Evolutionary conservation across 768 basidiomycete genomes (phyloP).

Genomic region (Dictyophora rubrovolvata): DNA sequence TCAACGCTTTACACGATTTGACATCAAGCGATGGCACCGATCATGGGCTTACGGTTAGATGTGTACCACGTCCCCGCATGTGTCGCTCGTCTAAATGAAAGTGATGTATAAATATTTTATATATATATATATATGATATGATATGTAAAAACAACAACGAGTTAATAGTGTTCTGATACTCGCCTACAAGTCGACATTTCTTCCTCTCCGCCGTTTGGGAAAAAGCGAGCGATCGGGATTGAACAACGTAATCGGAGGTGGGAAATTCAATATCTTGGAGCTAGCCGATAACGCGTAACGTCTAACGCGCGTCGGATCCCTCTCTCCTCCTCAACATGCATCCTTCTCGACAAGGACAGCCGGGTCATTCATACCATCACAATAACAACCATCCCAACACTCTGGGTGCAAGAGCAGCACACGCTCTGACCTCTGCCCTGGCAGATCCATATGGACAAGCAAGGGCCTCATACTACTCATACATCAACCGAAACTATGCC

Average conservation of each 20-base stretch:
- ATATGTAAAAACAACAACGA: background rate
- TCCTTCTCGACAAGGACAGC: conserved; percentile 1
- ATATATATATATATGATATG: background rate
- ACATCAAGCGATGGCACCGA: conserved; percentile 10
- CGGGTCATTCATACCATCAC: background rate
- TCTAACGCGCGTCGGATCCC: background rate
- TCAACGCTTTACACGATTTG: background rate
- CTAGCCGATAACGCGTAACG: background rate
- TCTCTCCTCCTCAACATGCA: background rate
- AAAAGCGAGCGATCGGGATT: background rate
- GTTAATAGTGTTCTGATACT: background rate
- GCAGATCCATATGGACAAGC: conserved; percentile 21
- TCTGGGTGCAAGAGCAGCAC: conserved; percentile 12
- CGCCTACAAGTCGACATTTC: background rate
- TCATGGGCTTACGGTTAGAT: conserved; percentile 41
- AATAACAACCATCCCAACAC: background rate
- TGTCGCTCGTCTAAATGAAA: conserved; percentile 46
- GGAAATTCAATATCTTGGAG: background rate
- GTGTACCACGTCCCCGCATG: conserved; percentile 94
- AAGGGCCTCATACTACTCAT: conserved; percentile 15
- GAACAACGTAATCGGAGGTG: background rate
- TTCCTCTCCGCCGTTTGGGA: background rate
- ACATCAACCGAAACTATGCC: conserved; percentile 39
- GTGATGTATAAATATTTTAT: background rate
- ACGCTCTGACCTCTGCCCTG: conserved; percentile 17